Evolutionary conservation across 2,329 filamentous ascomycete genomes (phyloP), one percentile per base, ranked within the genome.

Genomic region (Trichoderma semiorbis): DNA sequence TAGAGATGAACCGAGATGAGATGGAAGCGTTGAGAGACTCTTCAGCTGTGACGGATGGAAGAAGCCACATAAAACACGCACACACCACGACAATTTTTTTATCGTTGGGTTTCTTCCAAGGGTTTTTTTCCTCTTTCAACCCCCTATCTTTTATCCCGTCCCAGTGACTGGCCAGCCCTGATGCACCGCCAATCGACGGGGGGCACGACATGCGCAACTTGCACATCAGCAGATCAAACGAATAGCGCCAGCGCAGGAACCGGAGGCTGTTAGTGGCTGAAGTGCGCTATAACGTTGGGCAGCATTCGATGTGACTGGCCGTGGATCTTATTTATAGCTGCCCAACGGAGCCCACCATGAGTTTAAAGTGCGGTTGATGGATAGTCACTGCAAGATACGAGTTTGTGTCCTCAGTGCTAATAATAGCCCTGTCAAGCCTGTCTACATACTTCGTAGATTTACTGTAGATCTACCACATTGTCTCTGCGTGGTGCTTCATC

Each of bases 261-360:
- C 12, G n/a, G 16, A 53, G 11, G 28, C 55, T 53, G 36, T 69
- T 12, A 69, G 57, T 69, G 66, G 66, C 55, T 53, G 34, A 58
- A 61, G 28, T 60, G 66, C 39, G 55, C 57, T 34, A 28, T 61
- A 36, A 36, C 26, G 36, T 69, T 60, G 66, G 66, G 55, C 55
- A 62, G 55, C 57, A 32, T 18, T 50, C 32, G 8, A 24, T 53
- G 47, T 24, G 47, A 24, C 24, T 34, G 60, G 32, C 14, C 21
- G 43, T 24, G 47, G 7, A 12, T 14, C 30, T 67, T 61, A 47
- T 61, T 69, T 61, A 67, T 67, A 67, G 64, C 32, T 67, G 64
- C 62, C 39, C 43, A 65, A 65, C 28, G 61, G 26, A 18, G 26
- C n/a, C 16, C 16, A 39, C 34, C 43, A 21, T n/a, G n/a, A 50